Evolutionary conservation across 768 basidiomycete species (phyloP).

Genomic region (Lactarius quietus): DNA sequence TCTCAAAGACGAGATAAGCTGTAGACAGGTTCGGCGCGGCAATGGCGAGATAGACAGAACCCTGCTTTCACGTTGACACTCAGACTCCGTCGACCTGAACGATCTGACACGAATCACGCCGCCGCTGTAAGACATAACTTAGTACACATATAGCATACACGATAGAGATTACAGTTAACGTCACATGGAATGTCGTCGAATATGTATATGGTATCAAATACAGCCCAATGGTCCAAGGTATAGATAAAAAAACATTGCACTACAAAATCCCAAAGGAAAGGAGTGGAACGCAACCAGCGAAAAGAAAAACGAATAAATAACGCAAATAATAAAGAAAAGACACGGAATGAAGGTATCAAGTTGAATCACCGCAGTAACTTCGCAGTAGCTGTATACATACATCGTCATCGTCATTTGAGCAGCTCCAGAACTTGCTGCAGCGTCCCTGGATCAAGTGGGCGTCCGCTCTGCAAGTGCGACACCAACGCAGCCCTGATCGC

Average conservation of each 20-base stretch:
- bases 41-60: background rate
- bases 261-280: constrained; percentile 14
- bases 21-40: background rate
- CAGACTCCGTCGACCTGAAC: background rate
- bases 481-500: constrained; percentile 14
- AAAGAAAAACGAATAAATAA: constrained; percentile 14
- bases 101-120: background rate
- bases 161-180: constrained; percentile 20
- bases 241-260: constrained; percentile 16
- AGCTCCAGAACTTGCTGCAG: constrained; percentile 21
- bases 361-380: background rate
- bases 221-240: constrained; percentile 25
- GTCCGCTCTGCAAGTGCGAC: constrained; percentile 10
- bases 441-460: constrained; percentile 16
- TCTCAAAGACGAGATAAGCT: background rate
- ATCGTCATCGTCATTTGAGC: constrained; percentile 10
- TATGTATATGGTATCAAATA: constrained; percentile 24
- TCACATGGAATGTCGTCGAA: constrained; percentile 14
- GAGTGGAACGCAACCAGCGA: background rate
- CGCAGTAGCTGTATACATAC: background rate
- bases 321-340: constrained; percentile 2
- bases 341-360: background rate
- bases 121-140: background rate
- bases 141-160: constrained; percentile 25
- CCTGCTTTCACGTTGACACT: background rate